Percentiles rank a stretch among this genome's conserved stretches.
These are phyloP conservation scores for Saccharomyces hybrid DNA, from an alignment of 1,139 yeast species.

Conservation along the genomic window DNA sequence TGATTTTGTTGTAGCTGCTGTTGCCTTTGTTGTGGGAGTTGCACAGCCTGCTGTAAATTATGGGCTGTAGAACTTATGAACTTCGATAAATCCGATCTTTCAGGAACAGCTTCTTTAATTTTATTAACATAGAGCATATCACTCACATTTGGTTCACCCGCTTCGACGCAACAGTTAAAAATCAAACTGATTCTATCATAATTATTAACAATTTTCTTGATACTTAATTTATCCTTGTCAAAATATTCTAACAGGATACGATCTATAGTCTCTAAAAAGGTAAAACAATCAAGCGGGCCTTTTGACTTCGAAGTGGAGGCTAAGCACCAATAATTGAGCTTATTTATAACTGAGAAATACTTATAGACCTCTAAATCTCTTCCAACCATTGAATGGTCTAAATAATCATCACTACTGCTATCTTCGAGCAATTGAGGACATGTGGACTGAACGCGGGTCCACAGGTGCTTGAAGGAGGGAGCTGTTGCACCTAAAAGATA, in stretches of 20 bases:
- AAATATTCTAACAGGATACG: conserved; percentile 23
- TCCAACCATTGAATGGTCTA: conserved; percentile 14
- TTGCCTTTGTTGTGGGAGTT: conserved; percentile 6
- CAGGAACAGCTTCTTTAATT: conserved; percentile 65
- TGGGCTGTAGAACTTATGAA: conserved; percentile 37
- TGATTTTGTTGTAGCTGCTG: conserved; percentile 6
- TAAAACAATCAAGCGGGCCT: conserved; percentile 14
- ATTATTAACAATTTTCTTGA: conserved; percentile 24
- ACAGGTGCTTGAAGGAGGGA: conserved; percentile 23
- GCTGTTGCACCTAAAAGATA: conserved; percentile 24
- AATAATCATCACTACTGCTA: neutral
- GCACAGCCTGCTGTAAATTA: conserved; percentile 21
- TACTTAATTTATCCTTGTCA: conserved; percentile 24
- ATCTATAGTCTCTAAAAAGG: conserved; percentile 23
- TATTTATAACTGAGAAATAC: conserved; percentile 16
- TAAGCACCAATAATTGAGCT: conserved; percentile 24
- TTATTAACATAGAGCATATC: conserved; percentile 57
- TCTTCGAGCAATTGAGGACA: conserved; percentile 14
- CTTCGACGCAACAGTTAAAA: conserved; percentile 50
- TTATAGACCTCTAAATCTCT: conserved; percentile 20
- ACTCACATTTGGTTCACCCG: conserved; percentile 55
- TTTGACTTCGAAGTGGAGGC: neutral
- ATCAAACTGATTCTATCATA: conserved; percentile 26
- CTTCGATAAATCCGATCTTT: conserved; percentile 37
- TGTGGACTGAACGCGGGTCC: conserved; percentile 18